Evolutionary conservation across 257 asterid species (phyloP).

Genomic region (Voacanga thouarsii): DNA sequence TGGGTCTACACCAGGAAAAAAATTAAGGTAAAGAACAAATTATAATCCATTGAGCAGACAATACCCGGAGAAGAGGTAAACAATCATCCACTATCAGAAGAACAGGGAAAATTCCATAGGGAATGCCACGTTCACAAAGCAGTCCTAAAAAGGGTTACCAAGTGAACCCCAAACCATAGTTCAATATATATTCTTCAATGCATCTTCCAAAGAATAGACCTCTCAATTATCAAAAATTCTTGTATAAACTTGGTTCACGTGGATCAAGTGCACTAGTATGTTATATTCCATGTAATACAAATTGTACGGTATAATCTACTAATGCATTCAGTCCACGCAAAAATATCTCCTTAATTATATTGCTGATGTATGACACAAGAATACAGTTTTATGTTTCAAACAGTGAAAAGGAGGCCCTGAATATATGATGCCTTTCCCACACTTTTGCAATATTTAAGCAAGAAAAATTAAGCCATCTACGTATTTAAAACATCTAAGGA

Average conservation of each 20-base stretch:
- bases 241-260: too few relatives aligned
- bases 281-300: too few relatives aligned
- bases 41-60: not conserved
- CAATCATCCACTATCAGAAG: not conserved
- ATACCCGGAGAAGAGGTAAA: too few relatives aligned
- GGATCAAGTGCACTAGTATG: too few relatives aligned
- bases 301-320: too few relatives aligned
- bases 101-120: too few relatives aligned
- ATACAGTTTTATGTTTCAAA: not conserved
- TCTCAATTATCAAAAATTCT: too few relatives aligned
- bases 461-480: not conserved
- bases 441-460: slow-evolving; percentile 2
- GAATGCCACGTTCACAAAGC: not conserved
- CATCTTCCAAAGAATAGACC: not conserved
- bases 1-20: too few relatives aligned
- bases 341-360: too few relatives aligned
- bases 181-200: not conserved
- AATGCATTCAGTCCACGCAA: too few relatives aligned
- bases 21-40: too few relatives aligned
- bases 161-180: not conserved
- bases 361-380: not conserved
- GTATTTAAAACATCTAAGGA: not conserved
- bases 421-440: not conserved
- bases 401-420: not conserved
- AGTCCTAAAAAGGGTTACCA: not conserved